Evolutionary conservation across 73 alveolate species (phyloP).

Genomic region (Effrenium voratum): DNA sequence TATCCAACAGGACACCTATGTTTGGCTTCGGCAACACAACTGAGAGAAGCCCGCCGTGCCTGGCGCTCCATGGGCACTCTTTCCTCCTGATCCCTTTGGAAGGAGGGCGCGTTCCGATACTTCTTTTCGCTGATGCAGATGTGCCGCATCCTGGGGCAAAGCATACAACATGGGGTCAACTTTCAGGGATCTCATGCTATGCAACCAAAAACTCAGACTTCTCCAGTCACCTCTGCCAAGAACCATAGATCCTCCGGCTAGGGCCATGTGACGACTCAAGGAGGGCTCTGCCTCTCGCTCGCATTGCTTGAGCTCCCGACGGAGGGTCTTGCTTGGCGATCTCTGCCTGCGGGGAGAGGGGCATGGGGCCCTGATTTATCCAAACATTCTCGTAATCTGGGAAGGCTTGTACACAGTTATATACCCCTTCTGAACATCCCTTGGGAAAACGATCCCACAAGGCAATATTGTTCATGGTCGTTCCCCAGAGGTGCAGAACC

Average conservation of each 20-base stretch:
- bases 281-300: neutral
- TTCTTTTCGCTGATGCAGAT: neutral
- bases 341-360: neutral
- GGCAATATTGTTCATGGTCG: neutral
- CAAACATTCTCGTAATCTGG: too few species aligned
- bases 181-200: neutral
- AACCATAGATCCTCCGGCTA: neutral
- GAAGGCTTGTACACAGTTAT: too few species aligned
- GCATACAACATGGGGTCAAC: neutral
- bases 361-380: too few species aligned
- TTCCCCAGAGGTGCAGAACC: neutral
- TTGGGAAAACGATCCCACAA: neutral
- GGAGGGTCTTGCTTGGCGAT: slow-evolving; percentile 34
- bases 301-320: neutral
- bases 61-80: too few species aligned
- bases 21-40: too few species aligned
- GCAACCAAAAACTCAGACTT: neutral
- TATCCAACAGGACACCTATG: too few species aligned
- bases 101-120: too few species aligned
- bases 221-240: neutral
- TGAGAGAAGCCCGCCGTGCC: too few species aligned
- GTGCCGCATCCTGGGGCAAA: neutral
- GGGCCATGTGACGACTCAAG: neutral
- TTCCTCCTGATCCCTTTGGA: too few species aligned
- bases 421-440: neutral